Conservation (phyloP, 768 basidiomycete genomes). For the Austroboletus eburneus region DNA sequence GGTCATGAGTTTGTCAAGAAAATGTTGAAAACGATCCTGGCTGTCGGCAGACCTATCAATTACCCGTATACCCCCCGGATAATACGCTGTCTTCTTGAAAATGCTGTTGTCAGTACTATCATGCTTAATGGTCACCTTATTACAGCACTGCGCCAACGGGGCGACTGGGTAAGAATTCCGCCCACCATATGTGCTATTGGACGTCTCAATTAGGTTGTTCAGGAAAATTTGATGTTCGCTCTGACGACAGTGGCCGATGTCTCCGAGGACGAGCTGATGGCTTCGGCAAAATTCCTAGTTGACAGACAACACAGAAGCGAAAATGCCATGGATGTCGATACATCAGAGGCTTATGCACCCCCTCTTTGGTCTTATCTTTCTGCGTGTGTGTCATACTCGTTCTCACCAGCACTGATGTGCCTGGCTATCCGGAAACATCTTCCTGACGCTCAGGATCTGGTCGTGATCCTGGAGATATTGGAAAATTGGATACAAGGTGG, state of each 20-base stretch:
- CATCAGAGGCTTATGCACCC: slow-evolving; percentile 25
- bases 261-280: slow-evolving; percentile 60
- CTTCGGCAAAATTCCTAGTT: slow-evolving; percentile 44
- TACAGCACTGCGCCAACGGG: slow-evolving; percentile 43
- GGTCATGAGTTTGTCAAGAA: slow-evolving; percentile 58
- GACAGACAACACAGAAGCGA: slow-evolving; percentile 31
- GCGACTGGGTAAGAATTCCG: slow-evolving; percentile 60
- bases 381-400: slow-evolving; percentile 38
- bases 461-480: slow-evolving; percentile 35
- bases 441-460: slow-evolving; percentile 36
- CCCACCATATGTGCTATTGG: background rate
- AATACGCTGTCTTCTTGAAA: slow-evolving; percentile 53
- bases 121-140: slow-evolving; percentile 65
- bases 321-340: slow-evolving; percentile 37
- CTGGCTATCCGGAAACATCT: slow-evolving; percentile 42
- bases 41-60: slow-evolving; percentile 32
- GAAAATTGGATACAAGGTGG: slow-evolving; percentile 38
- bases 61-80: slow-evolving; percentile 54
- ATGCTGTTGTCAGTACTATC: slow-evolving; percentile 48
- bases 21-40: slow-evolving; percentile 48
- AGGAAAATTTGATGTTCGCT: slow-evolving; percentile 45
- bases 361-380: slow-evolving; percentile 36
- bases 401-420: slow-evolving; percentile 37
- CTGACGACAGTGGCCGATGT: slow-evolving; percentile 57
- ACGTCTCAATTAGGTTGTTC: background rate